Conservation (phyloP, 2,329 filamentous ascomycete genomes). For the Diaporthe humulicola region DNA sequence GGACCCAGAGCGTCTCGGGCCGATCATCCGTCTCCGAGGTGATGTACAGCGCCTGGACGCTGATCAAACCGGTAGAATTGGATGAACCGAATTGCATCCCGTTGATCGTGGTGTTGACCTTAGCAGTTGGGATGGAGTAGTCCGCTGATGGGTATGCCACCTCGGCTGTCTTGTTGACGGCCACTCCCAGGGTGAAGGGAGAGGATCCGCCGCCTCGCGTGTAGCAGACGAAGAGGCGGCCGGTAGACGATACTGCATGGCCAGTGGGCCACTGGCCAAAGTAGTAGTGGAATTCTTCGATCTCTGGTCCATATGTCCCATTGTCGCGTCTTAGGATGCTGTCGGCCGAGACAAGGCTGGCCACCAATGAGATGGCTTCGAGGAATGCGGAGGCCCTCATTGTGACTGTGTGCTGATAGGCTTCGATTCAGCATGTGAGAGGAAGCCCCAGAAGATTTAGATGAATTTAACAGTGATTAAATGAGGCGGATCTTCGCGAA, state of each 20-base stretch:
- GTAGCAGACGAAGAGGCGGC: constrained; percentile 59
- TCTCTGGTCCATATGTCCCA: constrained; percentile 59
- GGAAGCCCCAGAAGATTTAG: neutral
- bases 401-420: neutral
- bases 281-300: constrained; percentile 64
- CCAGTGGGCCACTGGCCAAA: constrained; percentile 61
- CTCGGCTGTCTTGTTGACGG: constrained; percentile 61
- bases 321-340: constrained; percentile 55
- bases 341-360: neutral
- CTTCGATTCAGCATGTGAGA: neutral
- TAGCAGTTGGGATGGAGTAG: constrained; percentile 49
- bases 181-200: constrained; percentile 60
- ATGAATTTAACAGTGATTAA: constrained; percentile 16
- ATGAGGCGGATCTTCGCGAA: neutral
- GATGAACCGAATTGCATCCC: constrained; percentile 58
- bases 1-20: constrained; percentile 57
- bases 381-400: constrained; percentile 2
- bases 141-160: constrained; percentile 50
- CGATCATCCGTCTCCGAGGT: constrained; percentile 48
- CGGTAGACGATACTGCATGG: constrained; percentile 56
- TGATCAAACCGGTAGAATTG: constrained; percentile 56
- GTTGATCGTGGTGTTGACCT: constrained; percentile 54
- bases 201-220: constrained; percentile 57
- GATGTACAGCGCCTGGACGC: constrained; percentile 59
- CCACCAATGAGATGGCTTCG: neutral